phyloP scores from a whole-genome alignment of 495 filamentous ascomycete genomes.

The Aspergillus sclerotiicarbonarius region DNA sequence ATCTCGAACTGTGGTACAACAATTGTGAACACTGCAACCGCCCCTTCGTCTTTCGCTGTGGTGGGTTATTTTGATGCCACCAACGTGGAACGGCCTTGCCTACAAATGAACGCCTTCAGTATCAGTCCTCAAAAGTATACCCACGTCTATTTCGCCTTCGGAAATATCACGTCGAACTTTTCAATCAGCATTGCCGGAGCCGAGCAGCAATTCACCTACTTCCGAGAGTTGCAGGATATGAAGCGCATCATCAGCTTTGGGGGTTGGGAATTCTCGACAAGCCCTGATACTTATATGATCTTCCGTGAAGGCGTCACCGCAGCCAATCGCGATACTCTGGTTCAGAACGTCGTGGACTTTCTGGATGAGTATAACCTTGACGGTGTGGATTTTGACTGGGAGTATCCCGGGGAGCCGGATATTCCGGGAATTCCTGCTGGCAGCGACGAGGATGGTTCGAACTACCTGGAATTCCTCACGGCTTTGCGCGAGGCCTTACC shows the following conservation, averaged over 20 bases:
- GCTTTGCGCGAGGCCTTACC: constrained; percentile 6
- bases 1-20: too few species aligned
- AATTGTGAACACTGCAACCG: too few species aligned
- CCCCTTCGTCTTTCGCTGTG: too few species aligned
- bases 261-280: too few species aligned
- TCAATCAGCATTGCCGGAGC: constrained; percentile 24
- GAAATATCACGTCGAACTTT: constrained; percentile 27
- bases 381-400: constrained; percentile 45
- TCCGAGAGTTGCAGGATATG: constrained; percentile 15
- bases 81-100: constrained; percentile 18
- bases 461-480: constrained; percentile 31
- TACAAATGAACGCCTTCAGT: constrained; percentile 14
- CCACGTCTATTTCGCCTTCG: constrained; percentile 49
- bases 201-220: constrained; percentile 24
- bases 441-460: neutral
- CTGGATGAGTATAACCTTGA: constrained; percentile 32
- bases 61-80: too few species aligned
- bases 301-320: neutral
- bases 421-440: constrained; percentile 36
- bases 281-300: too few species aligned
- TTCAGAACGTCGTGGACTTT: constrained; percentile 34
- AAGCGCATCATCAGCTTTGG: too few species aligned
- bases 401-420: constrained; percentile 39
- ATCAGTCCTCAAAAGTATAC: constrained; percentile 32
- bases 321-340: constrained; percentile 36